Conservation (phyloP, 1,284 basidiomycete genomes). For the Marasmius tenuissimus region DNA sequence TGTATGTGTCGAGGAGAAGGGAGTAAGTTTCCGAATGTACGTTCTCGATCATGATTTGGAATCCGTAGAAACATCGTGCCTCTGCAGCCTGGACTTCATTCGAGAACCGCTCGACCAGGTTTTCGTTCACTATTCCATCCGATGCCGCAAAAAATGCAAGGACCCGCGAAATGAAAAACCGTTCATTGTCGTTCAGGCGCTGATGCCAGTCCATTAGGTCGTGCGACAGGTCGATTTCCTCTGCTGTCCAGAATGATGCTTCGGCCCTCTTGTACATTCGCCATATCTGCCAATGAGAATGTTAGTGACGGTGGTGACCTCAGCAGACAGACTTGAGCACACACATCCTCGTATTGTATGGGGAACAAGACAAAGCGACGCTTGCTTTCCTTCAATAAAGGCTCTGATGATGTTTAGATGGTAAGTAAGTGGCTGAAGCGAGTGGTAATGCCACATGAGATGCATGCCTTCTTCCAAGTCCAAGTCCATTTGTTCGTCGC, state of each 20-base stretch:
- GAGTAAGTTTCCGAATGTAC: conserved; percentile 98
- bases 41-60: conserved; percentile 99
- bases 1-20: conserved; percentile 96
- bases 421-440: not conserved
- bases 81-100: conserved; percentile 94
- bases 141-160: conserved; percentile 97
- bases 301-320: too few species aligned
- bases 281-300: conserved; percentile 71
- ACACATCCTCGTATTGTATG: conserved; percentile 89
- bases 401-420: conserved; percentile 42
- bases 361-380: conserved; percentile 92
- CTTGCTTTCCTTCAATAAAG: conserved; percentile 78
- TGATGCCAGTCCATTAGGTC: conserved; percentile 94
- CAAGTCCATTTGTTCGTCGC: conserved; percentile 65
- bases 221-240: conserved; percentile 96
- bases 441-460: conserved; percentile 26
- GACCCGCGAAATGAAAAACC: conserved; percentile 95
- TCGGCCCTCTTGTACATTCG: conserved; percentile 95
- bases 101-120: conserved; percentile 93
- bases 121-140: conserved; percentile 98
- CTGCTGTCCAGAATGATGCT: conserved; percentile 96
- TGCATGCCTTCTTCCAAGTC: conserved; percentile 65
- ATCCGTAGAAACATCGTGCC: conserved; percentile 98
- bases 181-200: conserved; percentile 91
- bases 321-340: too few species aligned